Evolutionary conservation across 306 rosid genomes (phyloP).

Genomic region (Castanea crenata): DNA sequence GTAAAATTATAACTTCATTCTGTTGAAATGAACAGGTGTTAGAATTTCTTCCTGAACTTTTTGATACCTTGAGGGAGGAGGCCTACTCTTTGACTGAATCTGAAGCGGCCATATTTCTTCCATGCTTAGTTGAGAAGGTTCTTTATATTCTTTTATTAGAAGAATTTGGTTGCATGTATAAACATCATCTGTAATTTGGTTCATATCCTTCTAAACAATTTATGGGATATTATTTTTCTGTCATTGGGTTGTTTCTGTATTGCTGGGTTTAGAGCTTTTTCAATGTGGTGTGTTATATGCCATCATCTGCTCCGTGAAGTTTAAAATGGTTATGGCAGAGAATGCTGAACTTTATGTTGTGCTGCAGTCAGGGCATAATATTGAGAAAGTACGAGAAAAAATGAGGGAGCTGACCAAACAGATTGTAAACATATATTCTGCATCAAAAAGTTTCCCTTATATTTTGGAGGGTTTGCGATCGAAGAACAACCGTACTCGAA

Average conservation of each 20-base stretch:
- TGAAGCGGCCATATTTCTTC: slow-evolving; percentile 90
- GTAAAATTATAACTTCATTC: background rate
- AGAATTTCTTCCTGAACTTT: slow-evolving; percentile 91
- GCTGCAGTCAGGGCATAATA: slow-evolving; percentile 92
- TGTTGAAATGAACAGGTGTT: slow-evolving; percentile 60
- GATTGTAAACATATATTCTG: slow-evolving; percentile 69
- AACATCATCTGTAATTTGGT: background rate
- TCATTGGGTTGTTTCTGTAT: background rate
- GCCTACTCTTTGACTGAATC: slow-evolving; percentile 78
- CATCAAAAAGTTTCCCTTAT: slow-evolving; percentile 86
- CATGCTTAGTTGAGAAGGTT: slow-evolving; percentile 95
- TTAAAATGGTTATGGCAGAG: background rate
- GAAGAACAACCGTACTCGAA: slow-evolving; percentile 93
- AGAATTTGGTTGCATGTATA: background rate
- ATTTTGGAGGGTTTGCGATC: slow-evolving; percentile 96
- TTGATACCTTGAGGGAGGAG: slow-evolving; percentile 77
- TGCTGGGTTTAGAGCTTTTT: background rate
- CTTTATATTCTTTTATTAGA: background rate
- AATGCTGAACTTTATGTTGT: slow-evolving; percentile 24
- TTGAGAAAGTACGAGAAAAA: slow-evolving; percentile 90
- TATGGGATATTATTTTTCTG: background rate
- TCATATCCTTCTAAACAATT: background rate
- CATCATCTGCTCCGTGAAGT: background rate
- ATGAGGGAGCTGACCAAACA: slow-evolving; percentile 93
- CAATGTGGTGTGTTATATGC: background rate